Percentiles rank a stretch among this genome's conserved stretches.
phyloP scores from a whole-genome alignment of 768 basidiomycete genomes.

The Floccularia luteovirens region DNA sequence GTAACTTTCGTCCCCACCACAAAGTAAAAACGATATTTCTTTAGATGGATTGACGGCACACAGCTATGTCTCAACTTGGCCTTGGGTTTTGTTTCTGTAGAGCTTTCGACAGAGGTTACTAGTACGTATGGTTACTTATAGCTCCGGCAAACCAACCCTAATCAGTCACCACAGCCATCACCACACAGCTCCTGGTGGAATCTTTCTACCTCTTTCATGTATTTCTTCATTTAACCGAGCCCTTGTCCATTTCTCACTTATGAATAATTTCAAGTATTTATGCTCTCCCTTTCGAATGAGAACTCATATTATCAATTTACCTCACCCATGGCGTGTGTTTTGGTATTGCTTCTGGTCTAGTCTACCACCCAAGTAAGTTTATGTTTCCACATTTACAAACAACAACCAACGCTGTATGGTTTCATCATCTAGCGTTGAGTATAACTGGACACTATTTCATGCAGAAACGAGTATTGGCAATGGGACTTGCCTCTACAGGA shows the following conservation, averaged over 20 bases:
- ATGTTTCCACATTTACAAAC: not conserved
- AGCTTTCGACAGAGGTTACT: constrained; percentile 46
- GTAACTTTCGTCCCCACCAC: no score
- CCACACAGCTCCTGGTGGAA: constrained; percentile 12
- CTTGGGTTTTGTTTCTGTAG: constrained; percentile 36
- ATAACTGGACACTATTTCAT: constrained; percentile 30
- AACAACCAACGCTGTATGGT: not conserved
- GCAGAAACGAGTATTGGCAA: constrained; percentile 27
- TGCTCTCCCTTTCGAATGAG: constrained; percentile 23
- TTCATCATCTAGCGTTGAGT: constrained; percentile 20
- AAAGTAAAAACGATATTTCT: not conserved
- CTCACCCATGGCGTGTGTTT: constrained; percentile 41
- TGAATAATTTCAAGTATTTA: constrained; percentile 13
- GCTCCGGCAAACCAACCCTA: not conserved
- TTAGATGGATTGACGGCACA: constrained; percentile 42
- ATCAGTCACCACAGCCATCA: constrained; percentile 7
- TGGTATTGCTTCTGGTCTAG: constrained; percentile 39
- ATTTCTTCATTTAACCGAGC: not conserved
- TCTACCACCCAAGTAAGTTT: constrained; percentile 30
- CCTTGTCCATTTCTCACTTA: no score
- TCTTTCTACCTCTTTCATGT: constrained; percentile 8
- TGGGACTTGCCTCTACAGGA: constrained; percentile 33
- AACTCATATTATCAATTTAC: constrained; percentile 33
- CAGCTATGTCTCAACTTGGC: constrained; percentile 46
- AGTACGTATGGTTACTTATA: constrained; percentile 24